Percentiles rank a stretch among this genome's conserved stretches.
These are phyloP conservation scores for Solanum lycopersicoides DNA, from an alignment of 257 asterid species.

Conservation along the genomic window DNA sequence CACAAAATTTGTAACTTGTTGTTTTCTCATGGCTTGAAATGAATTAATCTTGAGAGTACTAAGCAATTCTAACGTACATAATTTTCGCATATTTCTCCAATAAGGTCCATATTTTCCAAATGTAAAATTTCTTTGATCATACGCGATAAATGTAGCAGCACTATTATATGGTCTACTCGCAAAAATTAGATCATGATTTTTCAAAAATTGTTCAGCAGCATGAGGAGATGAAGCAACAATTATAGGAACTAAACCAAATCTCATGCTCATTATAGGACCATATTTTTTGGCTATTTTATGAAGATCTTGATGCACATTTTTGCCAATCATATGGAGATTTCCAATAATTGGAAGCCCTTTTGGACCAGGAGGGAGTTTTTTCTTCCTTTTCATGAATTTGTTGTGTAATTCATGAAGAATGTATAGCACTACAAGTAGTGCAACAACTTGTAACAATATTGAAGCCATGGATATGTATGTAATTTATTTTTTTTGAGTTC, in stretches of 20 bases:
- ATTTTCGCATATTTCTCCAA: constrained; percentile 12
- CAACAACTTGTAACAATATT: not conserved
- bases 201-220: constrained; percentile 10
- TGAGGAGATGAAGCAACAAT: constrained; percentile 13
- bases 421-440: not conserved
- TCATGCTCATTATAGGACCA: constrained; percentile 11
- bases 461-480: not conserved
- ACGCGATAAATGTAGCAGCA: not conserved
- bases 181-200: constrained; percentile 3
- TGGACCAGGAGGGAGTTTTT: not conserved
- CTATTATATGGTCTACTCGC: not conserved
- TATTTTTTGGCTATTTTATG: not conserved
- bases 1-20: not conserved
- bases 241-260: not conserved
- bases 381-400: not conserved
- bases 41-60: not conserved
- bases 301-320: constrained; percentile 10
- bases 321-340: constrained; percentile 1
- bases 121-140: not conserved
- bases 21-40: constrained; percentile 3
- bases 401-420: not conserved
- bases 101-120: constrained; percentile 1
- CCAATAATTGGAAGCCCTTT: not conserved
- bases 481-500: not conserved
- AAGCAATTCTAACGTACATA: not conserved